These are phyloP conservation scores for Trichoderma sp. DNA, from an alignment of 2,329 filamentous ascomycete genomes.

Conservation along the genomic window DNA sequence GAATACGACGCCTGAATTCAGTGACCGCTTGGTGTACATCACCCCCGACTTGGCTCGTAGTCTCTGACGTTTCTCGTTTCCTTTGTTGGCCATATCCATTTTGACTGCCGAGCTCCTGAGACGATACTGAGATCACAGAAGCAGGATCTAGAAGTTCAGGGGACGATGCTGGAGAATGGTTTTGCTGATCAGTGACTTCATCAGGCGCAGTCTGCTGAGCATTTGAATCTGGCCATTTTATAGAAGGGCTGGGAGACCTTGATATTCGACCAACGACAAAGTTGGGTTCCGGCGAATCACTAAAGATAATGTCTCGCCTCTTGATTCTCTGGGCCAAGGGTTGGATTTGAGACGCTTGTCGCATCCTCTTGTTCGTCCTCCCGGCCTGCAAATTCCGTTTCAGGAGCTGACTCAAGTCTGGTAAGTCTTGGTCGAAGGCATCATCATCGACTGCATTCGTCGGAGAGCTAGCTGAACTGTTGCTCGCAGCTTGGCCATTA, in stretches of 20 bases:
- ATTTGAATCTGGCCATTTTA: background rate
- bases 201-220: background rate
- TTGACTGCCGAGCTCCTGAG: constrained; percentile 25
- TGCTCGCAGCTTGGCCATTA: constrained; percentile 29
- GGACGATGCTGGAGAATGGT: background rate
- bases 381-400: constrained; percentile 22
- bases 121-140: constrained; percentile 24
- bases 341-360: constrained; percentile 25
- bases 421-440: constrained; percentile 38
- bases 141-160: background rate
- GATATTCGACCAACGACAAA: background rate
- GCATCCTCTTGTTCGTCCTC: constrained; percentile 25
- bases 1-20: constrained; percentile 46
- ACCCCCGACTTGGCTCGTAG: constrained; percentile 28
- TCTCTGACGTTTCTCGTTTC: constrained; percentile 21
- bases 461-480: constrained; percentile 36
- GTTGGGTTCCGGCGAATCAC: constrained; percentile 31
- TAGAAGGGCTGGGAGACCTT: background rate
- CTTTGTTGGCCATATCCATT: background rate
- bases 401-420: constrained; percentile 36
- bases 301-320: constrained; percentile 32
- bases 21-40: constrained; percentile 41
- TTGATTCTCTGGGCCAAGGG: constrained; percentile 32
- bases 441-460: constrained; percentile 39
- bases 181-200: background rate